Base-by-base conservation (phyloP, 768 basidiomycete species). In the Russula ochroleuca region DNA sequence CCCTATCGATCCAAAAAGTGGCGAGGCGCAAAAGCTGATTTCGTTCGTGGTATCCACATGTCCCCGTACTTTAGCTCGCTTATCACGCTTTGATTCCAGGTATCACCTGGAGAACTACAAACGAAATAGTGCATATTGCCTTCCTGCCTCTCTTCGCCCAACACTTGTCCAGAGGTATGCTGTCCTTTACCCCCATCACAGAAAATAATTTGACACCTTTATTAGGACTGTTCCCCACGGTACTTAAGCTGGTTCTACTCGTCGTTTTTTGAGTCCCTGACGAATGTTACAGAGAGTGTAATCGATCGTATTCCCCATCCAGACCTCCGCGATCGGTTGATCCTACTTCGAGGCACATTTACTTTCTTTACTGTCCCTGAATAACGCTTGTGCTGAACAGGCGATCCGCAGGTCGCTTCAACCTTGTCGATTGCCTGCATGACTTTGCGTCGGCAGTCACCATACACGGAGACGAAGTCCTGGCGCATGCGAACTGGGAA, bases 31-130 rank as follows among this genome's bases (percentile, higher is more conserved):
- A 68, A 93, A 92, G 73, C 81, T 94, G 17, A 88, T 93, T 64
- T 83, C 84, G 90, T 90, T 70, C 15, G 84, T 74, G 10, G 6
- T 14, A 41, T 45, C 7, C 23, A 23, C 23, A 23, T 11, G 35
- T 14, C 25, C 37, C 10, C n/a, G 19, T 54, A 9, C 43, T 65
- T 41, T 57, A 35, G 15, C 41, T 23, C 38, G 31, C n/a, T 50
- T 51, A 52, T 67, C 21, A 67, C 50, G 10, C 49, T 35, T 28
- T 49, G 31, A 37, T 35, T 33, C 28, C 56, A 92, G 92, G 64
- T 95, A 96, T 74, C 95, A 98, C 71, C 79, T 98, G 54, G 90
- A 94, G 69, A 96, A 96, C 69, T 94, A 85, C 73, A 88, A 86
- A 71, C 80, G 88, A 65, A 95, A 95, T 69, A 86, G 86, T 47